Evolutionary conservation across 768 basidiomycete species (phyloP), one percentile per base, ranked within the genome.

Genomic region (Phylloporus sp.): DNA sequence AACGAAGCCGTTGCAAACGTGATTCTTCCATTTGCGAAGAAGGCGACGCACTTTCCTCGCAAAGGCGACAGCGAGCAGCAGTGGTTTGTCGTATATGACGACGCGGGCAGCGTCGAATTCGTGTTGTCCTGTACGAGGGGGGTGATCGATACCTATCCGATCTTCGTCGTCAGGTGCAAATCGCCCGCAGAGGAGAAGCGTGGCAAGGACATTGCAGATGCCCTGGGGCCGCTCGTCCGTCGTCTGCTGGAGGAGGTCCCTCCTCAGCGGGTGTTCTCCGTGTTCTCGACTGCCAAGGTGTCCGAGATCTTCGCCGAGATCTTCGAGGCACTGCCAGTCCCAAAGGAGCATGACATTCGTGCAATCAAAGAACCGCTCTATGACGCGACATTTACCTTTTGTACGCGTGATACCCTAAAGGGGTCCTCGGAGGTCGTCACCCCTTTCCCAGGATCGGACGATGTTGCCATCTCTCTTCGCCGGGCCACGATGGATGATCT

Each of bases 51-150:
- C 15, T 42, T 31, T 10, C 43, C 54, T 41, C 48, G 39, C 22
- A 43, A 3, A 1, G 18, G 6, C 3, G 27, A 15, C 4, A 12
- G 20, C 10, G 23, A 45, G 3, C 66, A 68, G 3, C 20, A 62
- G 7, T 75, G 76, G 74, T 61, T 76, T 1, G 63, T 53, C 4
- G 58, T 63, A 20, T 64, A 50, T 10, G 57, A 64, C 55, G 22
- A 59, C 56, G 1, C 54, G 1, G 50, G 51, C 10, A 49, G 42
- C 5, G 55, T 59, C 50, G 45, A 15, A 41, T 76, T 82, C 52
- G 69, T 89, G 13, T 65, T 86, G 5, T 76, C 84, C 4, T 80
- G 80, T 55, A 85, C 82, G 0, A 66, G 73, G 20, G 79, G 79
- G 1, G 66, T 71, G 16, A 69, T 84, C 39, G 85, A 78, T 0